Evolutionary conservation across 768 basidiomycete genomes (phyloP), one percentile per base, ranked within the genome.

Genomic region (Lyophyllum semitale): DNA sequence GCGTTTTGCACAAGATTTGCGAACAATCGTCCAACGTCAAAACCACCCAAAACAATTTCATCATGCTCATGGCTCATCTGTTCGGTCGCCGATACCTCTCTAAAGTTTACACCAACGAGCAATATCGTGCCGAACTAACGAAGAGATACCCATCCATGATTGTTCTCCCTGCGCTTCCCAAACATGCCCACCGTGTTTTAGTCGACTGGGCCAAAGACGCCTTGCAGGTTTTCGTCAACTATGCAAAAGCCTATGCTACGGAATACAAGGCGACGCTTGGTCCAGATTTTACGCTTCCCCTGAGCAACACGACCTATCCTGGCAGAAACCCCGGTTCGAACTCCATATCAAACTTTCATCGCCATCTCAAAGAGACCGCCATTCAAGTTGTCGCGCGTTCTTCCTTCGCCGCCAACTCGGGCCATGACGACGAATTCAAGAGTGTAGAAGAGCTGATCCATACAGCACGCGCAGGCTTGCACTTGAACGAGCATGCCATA

Each of bases 401-500:
- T 1, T 60, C 73, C 5, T 90, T 89, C 58, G 85, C 84, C 7
- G 84, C 88, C 0, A 85, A 78, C 53, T 90, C 88, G 0, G 88
- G 89, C 0, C 84, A 85, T 50, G 77, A 66, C 26, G 88, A 90
- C 61, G 52, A 59, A 1, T 89, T 87, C 60, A 37, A 55, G 4
- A 78, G 70, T 27, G 72, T 88, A 11, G 55, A 67, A 1, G 86
- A 90, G 58, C 73, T 91, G 8, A 69, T 73, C 1, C 68, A 67
- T 9, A 84, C 85, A 0, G 75, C 75, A 0, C 75, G 88, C 23
- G 64, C 63, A 7, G 86, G 85, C 0, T 59, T 91, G 18, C 73
- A 78, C 51, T 66, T 90, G 6, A 81, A 84, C 61, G 77, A 78
- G 59, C 76, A 87, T 61, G 80, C 81, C 0, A 83, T 87, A 15